Evolutionary conservation across 129 eudicot genomes (phyloP).

Genomic region (Pittosporum tobira): DNA sequence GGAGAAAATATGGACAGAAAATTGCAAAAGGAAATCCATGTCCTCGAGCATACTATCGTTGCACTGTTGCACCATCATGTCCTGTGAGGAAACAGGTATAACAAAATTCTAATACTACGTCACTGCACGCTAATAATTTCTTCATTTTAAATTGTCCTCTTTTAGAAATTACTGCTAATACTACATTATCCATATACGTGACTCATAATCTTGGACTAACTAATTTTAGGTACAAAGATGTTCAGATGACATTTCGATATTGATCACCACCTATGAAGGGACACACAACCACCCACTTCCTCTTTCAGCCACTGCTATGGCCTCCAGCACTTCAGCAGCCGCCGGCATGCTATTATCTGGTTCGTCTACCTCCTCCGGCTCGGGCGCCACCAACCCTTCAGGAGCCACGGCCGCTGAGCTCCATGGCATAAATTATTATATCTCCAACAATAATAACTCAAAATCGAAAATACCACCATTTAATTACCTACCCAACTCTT

Average conservation of each 20-base stretch:
- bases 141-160: too few relatives aligned
- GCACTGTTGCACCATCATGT: conserved; percentile 81
- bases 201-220: background rate
- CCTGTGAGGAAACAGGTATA: conserved; percentile 86
- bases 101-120: too few relatives aligned
- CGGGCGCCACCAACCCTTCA: conserved; percentile 25
- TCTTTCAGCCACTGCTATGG: conserved; percentile 80
- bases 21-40: conserved; percentile 93
- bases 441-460: conserved; percentile 52
- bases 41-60: conserved; percentile 87
- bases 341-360: conserved; percentile 65
- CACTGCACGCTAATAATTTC: too few relatives aligned
- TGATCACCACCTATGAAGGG: conserved; percentile 91
- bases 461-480: conserved; percentile 36
- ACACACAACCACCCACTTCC: conserved; percentile 89
- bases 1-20: conserved; percentile 93
- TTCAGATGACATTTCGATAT: conserved; percentile 77
- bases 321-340: conserved; percentile 86
- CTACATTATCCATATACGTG: too few relatives aligned
- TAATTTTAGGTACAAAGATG: conserved; percentile 98
- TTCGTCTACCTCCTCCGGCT: conserved; percentile 35
- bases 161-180: too few relatives aligned
- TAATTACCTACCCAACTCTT: conserved; percentile 60
- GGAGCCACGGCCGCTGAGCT: conserved; percentile 15
- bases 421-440: conserved; percentile 53